Percentiles rank a stretch among this genome's conserved stretches.
Conservation (phyloP, 2,329 filamentous ascomycete species). For the Colletotrichum euphorbiae region DNA sequence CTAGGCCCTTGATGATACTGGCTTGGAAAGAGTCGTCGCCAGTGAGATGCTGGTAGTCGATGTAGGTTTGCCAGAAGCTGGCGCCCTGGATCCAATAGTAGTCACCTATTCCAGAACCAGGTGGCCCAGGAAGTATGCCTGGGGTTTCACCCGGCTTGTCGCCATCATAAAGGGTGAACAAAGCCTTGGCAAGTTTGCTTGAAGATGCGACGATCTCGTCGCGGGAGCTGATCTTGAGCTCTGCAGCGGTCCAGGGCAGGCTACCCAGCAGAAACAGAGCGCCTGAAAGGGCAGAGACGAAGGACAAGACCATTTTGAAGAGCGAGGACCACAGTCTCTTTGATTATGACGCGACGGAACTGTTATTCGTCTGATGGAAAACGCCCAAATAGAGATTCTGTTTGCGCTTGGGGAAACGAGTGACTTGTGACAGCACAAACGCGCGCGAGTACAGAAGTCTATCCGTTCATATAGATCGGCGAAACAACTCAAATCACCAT, state of each 20-base stretch:
- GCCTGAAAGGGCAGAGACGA: not conserved
- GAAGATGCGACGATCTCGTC: constrained; percentile 42
- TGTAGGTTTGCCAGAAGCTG: constrained; percentile 48
- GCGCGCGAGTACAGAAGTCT: too few relatives aligned
- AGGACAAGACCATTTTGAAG: not conserved
- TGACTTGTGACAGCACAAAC: too few relatives aligned
- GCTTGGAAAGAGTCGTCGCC: constrained; percentile 64
- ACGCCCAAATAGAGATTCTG: too few relatives aligned
- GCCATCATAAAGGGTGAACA: constrained; percentile 48
- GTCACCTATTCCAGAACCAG: constrained; percentile 42
- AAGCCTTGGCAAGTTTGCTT: constrained; percentile 44
- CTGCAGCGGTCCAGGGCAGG: not conserved
- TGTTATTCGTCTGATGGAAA: too few relatives aligned
- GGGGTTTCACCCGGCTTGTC: constrained; percentile 46
- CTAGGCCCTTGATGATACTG: constrained; percentile 56
- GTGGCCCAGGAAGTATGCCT: constrained; percentile 46
- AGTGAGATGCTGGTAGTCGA: constrained; percentile 56
- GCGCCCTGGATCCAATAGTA: constrained; percentile 53
- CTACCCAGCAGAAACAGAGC: not conserved
- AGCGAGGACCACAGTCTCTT: too few relatives aligned
- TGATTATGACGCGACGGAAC: fast-evolving
- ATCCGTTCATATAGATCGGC: too few relatives aligned
- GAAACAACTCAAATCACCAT: not conserved
- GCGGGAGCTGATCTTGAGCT: constrained; percentile 23
- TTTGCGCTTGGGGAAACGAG: too few relatives aligned